These are phyloP conservation scores for Salix purpurea DNA, from an alignment of 345 rosid genomes.

Conservation along the genomic window DNA sequence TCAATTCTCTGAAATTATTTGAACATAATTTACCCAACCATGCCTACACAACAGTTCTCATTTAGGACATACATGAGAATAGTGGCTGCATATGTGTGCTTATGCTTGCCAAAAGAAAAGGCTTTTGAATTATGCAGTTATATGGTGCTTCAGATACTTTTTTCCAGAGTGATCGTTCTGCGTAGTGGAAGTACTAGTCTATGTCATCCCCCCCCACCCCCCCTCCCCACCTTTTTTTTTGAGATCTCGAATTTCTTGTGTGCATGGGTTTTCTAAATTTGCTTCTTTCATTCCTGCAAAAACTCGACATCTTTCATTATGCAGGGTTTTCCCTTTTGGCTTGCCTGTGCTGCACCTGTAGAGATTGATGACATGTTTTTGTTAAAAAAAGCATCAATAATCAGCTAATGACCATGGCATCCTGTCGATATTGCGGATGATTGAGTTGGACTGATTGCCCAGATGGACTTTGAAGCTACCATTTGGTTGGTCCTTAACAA, in stretches of 20 bases:
- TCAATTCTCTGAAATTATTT: background rate
- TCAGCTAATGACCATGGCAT: background rate
- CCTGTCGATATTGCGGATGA: background rate
- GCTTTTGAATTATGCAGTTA: background rate
- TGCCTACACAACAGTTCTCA: background rate
- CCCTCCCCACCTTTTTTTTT: too few species aligned
- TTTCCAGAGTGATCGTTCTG: background rate
- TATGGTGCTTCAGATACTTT: background rate
- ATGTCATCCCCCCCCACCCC: background rate
- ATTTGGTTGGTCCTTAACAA: constrained; percentile 3
- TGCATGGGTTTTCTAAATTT: background rate
- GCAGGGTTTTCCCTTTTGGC: constrained; percentile 1
- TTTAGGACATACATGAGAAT: background rate
- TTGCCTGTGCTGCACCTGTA: background rate
- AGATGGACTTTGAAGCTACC: background rate
- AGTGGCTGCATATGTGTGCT: background rate
- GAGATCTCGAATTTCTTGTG: background rate
- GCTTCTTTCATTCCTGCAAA: background rate
- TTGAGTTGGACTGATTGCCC: background rate
- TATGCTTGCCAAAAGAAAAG: background rate
- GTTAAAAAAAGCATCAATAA: background rate
- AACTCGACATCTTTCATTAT: background rate
- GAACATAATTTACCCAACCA: background rate
- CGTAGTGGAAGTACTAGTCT: background rate
- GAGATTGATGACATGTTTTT: background rate